A percentile compares a stretch with the other conserved stretches of the same genome.
phyloP scores from a whole-genome alignment of 2,329 filamentous ascomycete species.

The Penicillium sp. region DNA sequence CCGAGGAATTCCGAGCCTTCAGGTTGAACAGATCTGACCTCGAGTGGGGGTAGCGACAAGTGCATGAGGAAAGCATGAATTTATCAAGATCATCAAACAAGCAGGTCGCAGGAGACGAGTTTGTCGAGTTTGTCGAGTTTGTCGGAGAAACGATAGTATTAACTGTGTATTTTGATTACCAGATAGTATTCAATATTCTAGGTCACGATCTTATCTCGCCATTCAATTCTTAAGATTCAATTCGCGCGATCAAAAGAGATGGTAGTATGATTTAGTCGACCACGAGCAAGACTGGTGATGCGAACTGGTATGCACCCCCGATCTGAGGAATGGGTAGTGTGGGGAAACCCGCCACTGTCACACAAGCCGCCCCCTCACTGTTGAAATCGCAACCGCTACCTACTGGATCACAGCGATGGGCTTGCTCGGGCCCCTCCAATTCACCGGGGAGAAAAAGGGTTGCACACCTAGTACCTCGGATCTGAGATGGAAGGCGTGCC shows the following conservation, averaged over 20 bases:
- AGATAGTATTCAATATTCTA: no score
- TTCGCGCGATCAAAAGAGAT: background rate
- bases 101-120: background rate
- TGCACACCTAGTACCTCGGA: constrained; percentile 5
- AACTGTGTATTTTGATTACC: background rate
- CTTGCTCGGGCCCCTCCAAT: constrained; percentile 10
- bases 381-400: constrained; percentile 25
- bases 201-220: background rate
- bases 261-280: background rate
- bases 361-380: constrained; percentile 13
- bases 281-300: background rate
- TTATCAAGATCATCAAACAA: background rate
- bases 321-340: constrained; percentile 24
- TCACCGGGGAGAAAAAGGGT: background rate
- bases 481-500: constrained; percentile 5
- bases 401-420: constrained; percentile 12
- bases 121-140: background rate
- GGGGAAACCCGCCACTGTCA: constrained; percentile 23
- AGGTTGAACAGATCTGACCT: background rate
- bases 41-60: background rate
- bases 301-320: constrained; percentile 6
- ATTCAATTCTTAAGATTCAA: background rate
- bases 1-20: constrained; percentile 6
- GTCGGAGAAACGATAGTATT: background rate
- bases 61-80: background rate